Conservation (phyloP, 2,329 filamentous ascomycete species). For the Phyllosticta citriasiana region DNA sequence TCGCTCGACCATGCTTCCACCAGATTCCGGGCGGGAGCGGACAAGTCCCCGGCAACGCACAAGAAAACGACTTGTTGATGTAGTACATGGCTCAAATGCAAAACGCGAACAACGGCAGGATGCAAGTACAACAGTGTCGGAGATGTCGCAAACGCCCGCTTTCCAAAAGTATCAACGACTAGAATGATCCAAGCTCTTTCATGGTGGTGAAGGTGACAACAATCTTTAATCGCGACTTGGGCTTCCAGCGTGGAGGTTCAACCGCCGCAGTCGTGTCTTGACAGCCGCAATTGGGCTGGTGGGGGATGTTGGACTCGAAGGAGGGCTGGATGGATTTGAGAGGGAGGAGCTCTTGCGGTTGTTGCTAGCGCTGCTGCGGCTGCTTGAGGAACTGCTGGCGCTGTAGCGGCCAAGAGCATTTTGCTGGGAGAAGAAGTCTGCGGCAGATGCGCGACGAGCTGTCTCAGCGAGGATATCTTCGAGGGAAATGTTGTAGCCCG, state of each 20-base stretch:
- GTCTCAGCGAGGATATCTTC: constrained; percentile 31
- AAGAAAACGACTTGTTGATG: neutral
- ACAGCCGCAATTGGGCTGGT: constrained; percentile 1
- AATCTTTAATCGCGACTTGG: neutral
- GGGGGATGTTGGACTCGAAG: neutral
- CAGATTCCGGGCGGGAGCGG: neutral
- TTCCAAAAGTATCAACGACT: neutral
- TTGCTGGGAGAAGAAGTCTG: neutral
- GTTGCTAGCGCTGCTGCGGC: neutral
- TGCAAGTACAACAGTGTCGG: neutral
- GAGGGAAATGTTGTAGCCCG: constrained; percentile 28
- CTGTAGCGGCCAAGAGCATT: neutral
- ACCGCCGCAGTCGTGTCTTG: constrained; percentile 2
- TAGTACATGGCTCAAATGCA: neutral
- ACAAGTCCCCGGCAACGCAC: neutral
- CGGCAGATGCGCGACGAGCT: constrained; percentile 18
- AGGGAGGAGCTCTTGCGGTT: constrained; percentile 3
- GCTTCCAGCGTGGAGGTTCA: neutral
- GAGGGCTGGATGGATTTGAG: constrained; percentile 1
- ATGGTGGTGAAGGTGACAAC: neutral
- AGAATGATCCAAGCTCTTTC: neutral
- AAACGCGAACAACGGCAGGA: neutral
- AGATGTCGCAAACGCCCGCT: neutral
- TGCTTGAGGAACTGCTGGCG: neutral
- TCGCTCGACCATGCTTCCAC: neutral